Percentiles rank a stretch among this genome's conserved stretches.
Evolutionary conservation across 129 eudicot species (phyloP).

Genomic region (Arctium minus): DNA sequence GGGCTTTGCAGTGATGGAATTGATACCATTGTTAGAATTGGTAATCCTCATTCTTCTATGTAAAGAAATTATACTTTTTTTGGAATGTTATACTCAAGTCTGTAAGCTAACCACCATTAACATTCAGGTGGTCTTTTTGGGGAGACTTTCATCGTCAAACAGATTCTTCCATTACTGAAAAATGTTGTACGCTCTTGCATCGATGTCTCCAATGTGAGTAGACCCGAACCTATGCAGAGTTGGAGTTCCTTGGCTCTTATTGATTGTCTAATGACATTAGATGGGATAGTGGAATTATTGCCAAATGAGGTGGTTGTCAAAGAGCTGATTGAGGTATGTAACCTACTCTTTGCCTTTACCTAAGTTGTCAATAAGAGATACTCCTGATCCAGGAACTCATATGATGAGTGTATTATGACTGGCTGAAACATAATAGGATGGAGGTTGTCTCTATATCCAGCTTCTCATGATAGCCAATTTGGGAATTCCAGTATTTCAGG

Average conservation of each 20-base stretch:
- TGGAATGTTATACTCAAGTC: slow-evolving; percentile 1
- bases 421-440: slow-evolving; percentile 47
- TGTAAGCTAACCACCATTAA: slow-evolving; percentile 17
- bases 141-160: slow-evolving; percentile 68
- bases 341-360: background rate
- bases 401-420: background rate
- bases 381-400: background rate
- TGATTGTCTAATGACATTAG: slow-evolving; percentile 69
- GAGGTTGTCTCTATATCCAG: slow-evolving; percentile 63
- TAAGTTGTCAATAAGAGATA: background rate
- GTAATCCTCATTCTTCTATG: slow-evolving; percentile 27
- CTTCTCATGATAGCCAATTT: slow-evolving; percentile 65
- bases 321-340: slow-evolving; percentile 79
- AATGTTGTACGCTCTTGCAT: slow-evolving; percentile 66
- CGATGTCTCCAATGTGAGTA: slow-evolving; percentile 44
- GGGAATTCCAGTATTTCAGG: slow-evolving; percentile 79
- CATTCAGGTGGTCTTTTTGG: slow-evolving; percentile 87
- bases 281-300: slow-evolving; percentile 60
- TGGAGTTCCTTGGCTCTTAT: slow-evolving; percentile 83
- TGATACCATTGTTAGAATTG: slow-evolving; percentile 86
- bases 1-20: slow-evolving; percentile 88
- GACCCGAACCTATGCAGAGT: slow-evolving; percentile 82
- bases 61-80: background rate
- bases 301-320: slow-evolving; percentile 65
- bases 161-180: slow-evolving; percentile 69